Conservation (phyloP, 75 land plant species). For the Ceratopteris richardii region DNA sequence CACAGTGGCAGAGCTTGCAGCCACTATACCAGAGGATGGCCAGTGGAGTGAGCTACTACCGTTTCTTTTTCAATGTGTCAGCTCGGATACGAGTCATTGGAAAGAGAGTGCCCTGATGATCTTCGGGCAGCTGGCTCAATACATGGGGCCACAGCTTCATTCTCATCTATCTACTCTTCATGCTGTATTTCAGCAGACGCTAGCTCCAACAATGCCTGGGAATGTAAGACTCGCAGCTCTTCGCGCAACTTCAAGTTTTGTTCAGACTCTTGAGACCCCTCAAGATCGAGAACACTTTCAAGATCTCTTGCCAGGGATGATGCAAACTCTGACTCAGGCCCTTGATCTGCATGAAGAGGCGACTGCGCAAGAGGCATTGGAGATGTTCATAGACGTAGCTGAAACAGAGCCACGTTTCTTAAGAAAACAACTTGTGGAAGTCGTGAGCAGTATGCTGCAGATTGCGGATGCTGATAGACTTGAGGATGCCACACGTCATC, state of each 20-base stretch:
- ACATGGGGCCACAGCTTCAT: constrained; percentile 25
- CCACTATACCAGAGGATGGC: constrained; percentile 16
- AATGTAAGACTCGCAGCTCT: constrained; percentile 22
- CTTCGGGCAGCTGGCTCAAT: constrained; percentile 24
- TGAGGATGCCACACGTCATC: constrained; percentile 23
- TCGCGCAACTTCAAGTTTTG: constrained; percentile 23
- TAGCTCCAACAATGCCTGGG: constrained; percentile 13
- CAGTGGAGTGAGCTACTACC: constrained; percentile 19
- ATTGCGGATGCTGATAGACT: constrained; percentile 24
- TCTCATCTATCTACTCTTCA: constrained; percentile 17
- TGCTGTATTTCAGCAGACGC: constrained; percentile 23
- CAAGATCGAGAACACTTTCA: constrained; percentile 22
- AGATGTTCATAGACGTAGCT: constrained; percentile 28
- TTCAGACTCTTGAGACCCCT: constrained; percentile 14
- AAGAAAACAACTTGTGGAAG: constrained; percentile 19
- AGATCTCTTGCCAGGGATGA: constrained; percentile 22
- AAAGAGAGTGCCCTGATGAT: constrained; percentile 26
- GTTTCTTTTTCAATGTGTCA: constrained; percentile 20
- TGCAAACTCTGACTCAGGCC: constrained; percentile 20
- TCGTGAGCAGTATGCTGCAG: constrained; percentile 25
- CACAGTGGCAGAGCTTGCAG: constrained; percentile 30
- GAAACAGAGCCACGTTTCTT: constrained; percentile 27
- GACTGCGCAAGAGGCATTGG: constrained; percentile 27
- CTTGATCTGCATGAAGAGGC: constrained; percentile 20
- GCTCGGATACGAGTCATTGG: constrained; percentile 7